phyloP scores from a whole-genome alignment of 345 rosid species.

The Gossypium herbaceum region DNA sequence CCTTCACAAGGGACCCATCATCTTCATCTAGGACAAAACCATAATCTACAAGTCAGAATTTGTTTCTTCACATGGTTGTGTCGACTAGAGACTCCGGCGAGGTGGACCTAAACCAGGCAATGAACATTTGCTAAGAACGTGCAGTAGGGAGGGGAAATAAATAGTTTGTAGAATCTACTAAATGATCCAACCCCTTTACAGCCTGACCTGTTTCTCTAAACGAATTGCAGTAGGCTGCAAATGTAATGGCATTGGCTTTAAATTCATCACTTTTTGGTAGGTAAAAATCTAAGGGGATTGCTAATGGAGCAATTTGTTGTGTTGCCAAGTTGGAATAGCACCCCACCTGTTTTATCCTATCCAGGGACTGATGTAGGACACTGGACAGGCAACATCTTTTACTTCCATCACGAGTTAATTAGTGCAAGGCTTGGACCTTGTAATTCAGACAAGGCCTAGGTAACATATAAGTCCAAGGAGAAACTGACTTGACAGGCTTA shows the following conservation, averaged over 20 bases:
- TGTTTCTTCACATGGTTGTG: conserved; percentile 15
- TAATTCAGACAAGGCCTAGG: background rate
- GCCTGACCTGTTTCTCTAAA: background rate
- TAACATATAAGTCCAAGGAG: background rate
- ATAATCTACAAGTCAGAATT: background rate
- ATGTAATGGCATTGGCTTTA: too few relatives aligned
- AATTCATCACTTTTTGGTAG: too few relatives aligned
- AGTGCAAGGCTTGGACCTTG: background rate
- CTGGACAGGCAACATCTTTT: background rate
- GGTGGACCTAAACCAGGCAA: conserved; percentile 6
- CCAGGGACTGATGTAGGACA: background rate
- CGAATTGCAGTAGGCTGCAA: background rate
- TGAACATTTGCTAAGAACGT: background rate
- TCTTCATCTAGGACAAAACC: conserved; percentile 10
- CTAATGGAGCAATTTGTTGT: too few relatives aligned
- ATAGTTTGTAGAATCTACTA: background rate
- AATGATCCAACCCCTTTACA: background rate
- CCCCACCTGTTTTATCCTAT: conserved; percentile 10
- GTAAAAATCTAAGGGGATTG: too few relatives aligned
- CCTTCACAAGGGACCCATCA: conserved; percentile 8
- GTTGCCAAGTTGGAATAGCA: background rate
- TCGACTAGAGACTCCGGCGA: conserved; percentile 1
- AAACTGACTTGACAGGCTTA: background rate
- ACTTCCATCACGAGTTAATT: background rate
- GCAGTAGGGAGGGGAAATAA: background rate